phyloP scores from a whole-genome alignment of 495 filamentous ascomycete genomes.

The Articulospora tetracladia region DNA sequence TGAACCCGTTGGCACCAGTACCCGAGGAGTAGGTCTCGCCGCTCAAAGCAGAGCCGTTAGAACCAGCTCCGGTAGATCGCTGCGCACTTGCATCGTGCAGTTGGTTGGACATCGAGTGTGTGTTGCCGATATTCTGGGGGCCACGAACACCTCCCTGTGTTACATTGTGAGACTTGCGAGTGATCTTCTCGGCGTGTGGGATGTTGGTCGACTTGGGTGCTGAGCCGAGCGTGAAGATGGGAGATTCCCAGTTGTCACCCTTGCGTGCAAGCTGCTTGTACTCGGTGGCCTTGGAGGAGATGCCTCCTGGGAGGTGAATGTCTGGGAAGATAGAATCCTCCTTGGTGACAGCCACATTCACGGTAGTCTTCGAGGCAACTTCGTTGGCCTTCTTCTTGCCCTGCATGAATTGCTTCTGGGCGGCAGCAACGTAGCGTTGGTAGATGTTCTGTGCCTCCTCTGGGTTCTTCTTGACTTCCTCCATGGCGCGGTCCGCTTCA shows the following conservation, averaged over 20 bases:
- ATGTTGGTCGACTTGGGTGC: constrained; percentile 69
- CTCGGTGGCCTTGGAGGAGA: constrained; percentile 91
- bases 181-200: constrained; percentile 56
- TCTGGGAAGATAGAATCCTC: constrained; percentile 88
- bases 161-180: constrained; percentile 58
- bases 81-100: constrained; percentile 10
- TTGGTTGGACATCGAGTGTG: constrained; percentile 23
- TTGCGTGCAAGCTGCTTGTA: constrained; percentile 83
- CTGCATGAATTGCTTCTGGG: constrained; percentile 68
- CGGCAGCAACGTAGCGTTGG: constrained; percentile 71
- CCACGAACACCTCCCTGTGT: constrained; percentile 37
- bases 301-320: constrained; percentile 83
- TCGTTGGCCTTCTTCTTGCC: constrained; percentile 68
- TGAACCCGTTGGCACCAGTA: constrained; percentile 39
- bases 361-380: constrained; percentile 65
- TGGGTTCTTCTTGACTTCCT: constrained; percentile 62
- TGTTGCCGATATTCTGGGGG: constrained; percentile 29
- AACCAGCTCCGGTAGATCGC: constrained; percentile 15
- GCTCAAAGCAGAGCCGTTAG: constrained; percentile 8
- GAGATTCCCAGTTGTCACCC: constrained; percentile 92
- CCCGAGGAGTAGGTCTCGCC: constrained; percentile 9
- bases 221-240: constrained; percentile 86
- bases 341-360: constrained; percentile 83
- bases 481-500: constrained; percentile 71
- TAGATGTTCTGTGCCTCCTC: constrained; percentile 83